Evolutionary conservation across 2,329 filamentous ascomycete genomes (phyloP), one percentile per base, ranked within the genome.

Genomic region (Sporothrix globosa): DNA sequence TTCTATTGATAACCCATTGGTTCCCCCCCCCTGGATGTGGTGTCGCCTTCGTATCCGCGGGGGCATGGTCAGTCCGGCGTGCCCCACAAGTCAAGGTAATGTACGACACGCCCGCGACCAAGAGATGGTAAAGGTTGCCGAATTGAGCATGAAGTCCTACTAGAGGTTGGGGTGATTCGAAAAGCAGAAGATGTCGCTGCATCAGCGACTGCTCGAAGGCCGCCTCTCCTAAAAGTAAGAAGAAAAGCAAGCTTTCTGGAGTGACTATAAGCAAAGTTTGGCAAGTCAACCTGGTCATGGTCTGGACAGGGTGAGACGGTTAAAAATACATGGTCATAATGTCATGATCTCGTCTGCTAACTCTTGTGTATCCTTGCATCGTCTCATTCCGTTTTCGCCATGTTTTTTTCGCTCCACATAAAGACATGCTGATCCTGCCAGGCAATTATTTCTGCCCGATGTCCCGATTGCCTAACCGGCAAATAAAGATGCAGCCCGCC

Each of bases 11-110:
- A 19, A 9, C 34, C 34, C 7, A 4, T 7, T 34, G 34, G 34
- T 27, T 56, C 27, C 24, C 6, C 24, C 30, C 14, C n/a, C 10
- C 7, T 24, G 4, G 27, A 27, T 46, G 48, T 27, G 50, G 44
- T 61, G 67, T 21, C 44, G 53, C 67, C 67, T 34, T 13, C 48
- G 46, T 48, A 56, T 34, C 48, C 56, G 68, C 68, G 67, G 60
- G 68, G 50, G 67, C 60, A 56, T 13, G 14, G 46, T 50, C 14
- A 6, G 27, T 5, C 41, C 13, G 17, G 61, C 14, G 46, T 50
- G 46, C 27, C 46, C 39, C 46, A 63, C 56, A 24, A 24, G 7
- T n/a, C 4, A 44, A 13, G 56, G 34, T 5, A 19, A 44, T 41
- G 19, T 10, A 44, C 44, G 44, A 48, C 34, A 34, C 41, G 13